Percentiles rank a stretch among this genome's conserved stretches.
These are phyloP conservation scores for Neostapfia colusana DNA, from an alignment of 176 grass and related monocot species.

Conservation along the genomic window DNA sequence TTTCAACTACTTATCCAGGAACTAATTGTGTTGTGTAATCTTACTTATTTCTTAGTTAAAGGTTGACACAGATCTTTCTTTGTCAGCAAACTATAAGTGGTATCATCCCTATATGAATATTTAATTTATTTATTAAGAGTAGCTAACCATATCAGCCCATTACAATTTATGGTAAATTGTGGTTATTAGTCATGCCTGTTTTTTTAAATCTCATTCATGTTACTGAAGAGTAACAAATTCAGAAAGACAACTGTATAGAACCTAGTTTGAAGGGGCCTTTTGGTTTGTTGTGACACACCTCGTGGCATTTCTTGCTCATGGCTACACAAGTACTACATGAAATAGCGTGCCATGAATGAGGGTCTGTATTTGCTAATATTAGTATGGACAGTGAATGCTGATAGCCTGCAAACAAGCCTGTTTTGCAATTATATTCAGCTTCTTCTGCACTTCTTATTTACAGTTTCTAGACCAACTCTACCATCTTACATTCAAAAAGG, in stretches of 20 bases:
- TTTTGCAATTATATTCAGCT: background rate
- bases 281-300: background rate
- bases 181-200: too few relatives aligned
- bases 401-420: constrained; percentile 4
- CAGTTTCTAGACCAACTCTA: background rate
- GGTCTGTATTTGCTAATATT: background rate
- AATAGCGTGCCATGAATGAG: background rate
- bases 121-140: too few relatives aligned
- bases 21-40: too few relatives aligned
- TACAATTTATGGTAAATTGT: too few relatives aligned
- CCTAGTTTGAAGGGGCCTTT: background rate
- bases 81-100: too few relatives aligned
- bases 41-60: too few relatives aligned
- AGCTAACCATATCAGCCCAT: too few relatives aligned
- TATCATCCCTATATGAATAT: too few relatives aligned
- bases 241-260: background rate
- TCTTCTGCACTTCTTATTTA: background rate
- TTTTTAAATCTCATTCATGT: too few relatives aligned
- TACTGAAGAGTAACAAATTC: too few relatives aligned
- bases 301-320: constrained; percentile 19
- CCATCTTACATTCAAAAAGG: background rate
- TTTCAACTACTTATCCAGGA: background rate
- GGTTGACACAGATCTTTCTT: too few relatives aligned
- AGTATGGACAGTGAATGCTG: background rate
- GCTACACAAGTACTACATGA: background rate